Evolutionary conservation across 2,329 filamentous ascomycete genomes (phyloP).

Genomic region (Elsinoe perseae): DNA sequence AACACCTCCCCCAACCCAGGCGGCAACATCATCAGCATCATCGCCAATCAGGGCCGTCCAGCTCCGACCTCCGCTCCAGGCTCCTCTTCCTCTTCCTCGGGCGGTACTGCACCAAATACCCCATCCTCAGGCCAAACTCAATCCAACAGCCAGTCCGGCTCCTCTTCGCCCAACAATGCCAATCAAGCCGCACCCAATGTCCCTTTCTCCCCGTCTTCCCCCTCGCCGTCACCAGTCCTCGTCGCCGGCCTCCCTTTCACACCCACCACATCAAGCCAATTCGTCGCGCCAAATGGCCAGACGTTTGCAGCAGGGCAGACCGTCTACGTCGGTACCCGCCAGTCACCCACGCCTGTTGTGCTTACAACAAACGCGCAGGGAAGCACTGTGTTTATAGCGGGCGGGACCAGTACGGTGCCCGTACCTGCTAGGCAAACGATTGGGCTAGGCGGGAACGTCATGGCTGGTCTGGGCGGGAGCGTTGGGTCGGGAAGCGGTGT

Average conservation of each 20-base stretch:
- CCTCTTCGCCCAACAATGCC: neutral
- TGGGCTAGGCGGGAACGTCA: neutral
- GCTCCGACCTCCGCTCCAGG: neutral
- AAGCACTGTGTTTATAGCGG: neutral
- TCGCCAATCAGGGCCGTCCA: slow-evolving; percentile 5
- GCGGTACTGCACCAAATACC: neutral
- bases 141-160: neutral
- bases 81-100: neutral
- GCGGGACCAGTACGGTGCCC: slow-evolving; percentile 1
- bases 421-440: neutral
- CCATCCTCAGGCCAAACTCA: neutral
- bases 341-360: slow-evolving; percentile 7
- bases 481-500: too few relatives aligned
- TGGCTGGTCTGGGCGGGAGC: slow-evolving; percentile 2
- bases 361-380: slow-evolving; percentile 7
- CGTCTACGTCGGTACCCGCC: neutral
- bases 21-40: slow-evolving; percentile 10
- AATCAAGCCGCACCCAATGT: neutral
- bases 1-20: neutral
- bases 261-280: neutral
- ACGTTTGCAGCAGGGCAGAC: slow-evolving; percentile 5
- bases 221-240: neutral
- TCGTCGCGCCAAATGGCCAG: slow-evolving; percentile 12
- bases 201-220: neutral
- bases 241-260: slow-evolving; percentile 8